These are phyloP conservation scores for Pythium grandisporangium DNA, from an alignment of 352 stramenopile genomes.

Conservation along the genomic window DNA sequence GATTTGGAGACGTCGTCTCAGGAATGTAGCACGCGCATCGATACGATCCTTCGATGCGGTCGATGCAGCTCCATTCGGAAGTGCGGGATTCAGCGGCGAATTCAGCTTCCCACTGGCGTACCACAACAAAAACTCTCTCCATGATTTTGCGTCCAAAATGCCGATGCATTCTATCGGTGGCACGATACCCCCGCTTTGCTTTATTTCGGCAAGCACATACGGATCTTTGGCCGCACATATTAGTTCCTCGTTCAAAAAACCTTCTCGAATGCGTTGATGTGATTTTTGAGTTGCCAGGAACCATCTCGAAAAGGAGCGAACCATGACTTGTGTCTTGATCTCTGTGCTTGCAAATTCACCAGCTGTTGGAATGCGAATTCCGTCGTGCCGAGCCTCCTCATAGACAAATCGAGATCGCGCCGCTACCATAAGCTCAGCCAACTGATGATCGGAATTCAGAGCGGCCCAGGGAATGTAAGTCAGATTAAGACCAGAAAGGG, in stretches of 20 bases:
- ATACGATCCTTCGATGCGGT: too few species aligned
- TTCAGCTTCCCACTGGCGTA: constrained; percentile 31
- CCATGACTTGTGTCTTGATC: constrained; percentile 24
- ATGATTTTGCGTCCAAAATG: constrained; percentile 12
- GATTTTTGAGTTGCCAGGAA: constrained; percentile 30
- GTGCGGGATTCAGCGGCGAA: too few species aligned
- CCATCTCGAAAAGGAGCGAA: constrained; percentile 51
- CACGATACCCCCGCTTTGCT: constrained; percentile 15
- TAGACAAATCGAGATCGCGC: constrained; percentile 38
- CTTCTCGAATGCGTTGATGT: constrained; percentile 35
- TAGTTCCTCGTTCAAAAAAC: constrained; percentile 51
- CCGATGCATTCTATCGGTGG: constrained; percentile 16
- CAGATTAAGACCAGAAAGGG: too few species aligned
- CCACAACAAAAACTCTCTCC: constrained; percentile 43
- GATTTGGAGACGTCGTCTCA: constrained; percentile 4
- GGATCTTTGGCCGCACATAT: constrained; percentile 34
- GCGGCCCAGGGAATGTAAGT: constrained; percentile 28
- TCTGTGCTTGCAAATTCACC: constrained; percentile 40
- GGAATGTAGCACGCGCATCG: constrained; percentile 7
- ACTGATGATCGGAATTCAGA: constrained; percentile 26
- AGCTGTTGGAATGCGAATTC: constrained; percentile 22
- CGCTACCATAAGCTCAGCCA: constrained; percentile 42
- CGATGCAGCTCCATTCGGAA: too few species aligned
- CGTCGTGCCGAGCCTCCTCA: constrained; percentile 23
- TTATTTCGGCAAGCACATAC: constrained; percentile 26